Evolutionary conservation across 768 basidiomycete species (phyloP), one percentile per base, ranked within the genome.

Genomic region (Kwoniella sp.): DNA sequence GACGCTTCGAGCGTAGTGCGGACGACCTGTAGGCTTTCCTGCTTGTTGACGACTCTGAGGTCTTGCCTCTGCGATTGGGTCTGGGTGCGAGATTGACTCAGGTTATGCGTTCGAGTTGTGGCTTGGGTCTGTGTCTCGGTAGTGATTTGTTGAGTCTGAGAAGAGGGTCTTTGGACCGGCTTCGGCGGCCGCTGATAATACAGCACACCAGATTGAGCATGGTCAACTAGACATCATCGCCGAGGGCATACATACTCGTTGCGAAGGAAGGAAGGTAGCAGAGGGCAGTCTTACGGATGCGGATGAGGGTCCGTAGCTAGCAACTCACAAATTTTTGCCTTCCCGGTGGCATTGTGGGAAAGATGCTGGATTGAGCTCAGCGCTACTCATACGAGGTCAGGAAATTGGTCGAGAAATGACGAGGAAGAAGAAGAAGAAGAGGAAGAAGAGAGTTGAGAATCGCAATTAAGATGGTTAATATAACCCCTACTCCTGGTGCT

Each of bases 261-360:
- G 13, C 7, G 34, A 34, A 34, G 34, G 34, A 34, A 34, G 34
- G 34, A 34, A 38, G 13, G 34, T 5, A 26, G 55, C 11, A 37
- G 22, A 41, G 34, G 25, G 13, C 4, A 25, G 9, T n/a, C 12
- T 20, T 23, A 41, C 22, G 37, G 37, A 37, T 4, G 28, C n/a
- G 34, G 38, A 31, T 22, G 56, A 23, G 58, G 48, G 15, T 29
- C 4, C 2, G 58, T 1, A 58, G 28, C 26, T 3, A 17, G 41
- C 13, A 23, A 57, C 59, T 61, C 23, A 61, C 59, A 29, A 61
- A 61, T 9, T 47, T 48, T 22, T 61, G 59, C 38, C 52, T 61
- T 9, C 23, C 34, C 23, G 30, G 55, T 5, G 34, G 34, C 59
- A 54, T 54, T n/a, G 30, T 61, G 59, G 20, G 12, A 23, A 26